Evolutionary conservation across 768 basidiomycete species (phyloP).

Genomic region (Hemileccinum impolitum): DNA sequence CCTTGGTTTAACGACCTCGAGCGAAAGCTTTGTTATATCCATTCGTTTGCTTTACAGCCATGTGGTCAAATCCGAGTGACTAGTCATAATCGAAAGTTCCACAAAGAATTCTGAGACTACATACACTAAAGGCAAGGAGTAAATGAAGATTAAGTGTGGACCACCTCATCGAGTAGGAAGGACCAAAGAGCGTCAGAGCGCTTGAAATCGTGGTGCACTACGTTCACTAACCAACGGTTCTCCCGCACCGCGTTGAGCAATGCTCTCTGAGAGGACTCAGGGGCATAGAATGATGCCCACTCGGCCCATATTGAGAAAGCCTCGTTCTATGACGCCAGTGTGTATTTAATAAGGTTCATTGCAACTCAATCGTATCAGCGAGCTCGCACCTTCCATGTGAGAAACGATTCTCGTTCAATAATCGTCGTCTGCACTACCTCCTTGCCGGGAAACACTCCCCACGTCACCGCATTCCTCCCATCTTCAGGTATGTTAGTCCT

Average conservation of each 20-base stretch:
- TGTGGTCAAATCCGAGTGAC: too few species aligned
- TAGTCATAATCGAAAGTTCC: too few species aligned
- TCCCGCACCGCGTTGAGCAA: conserved; percentile 71
- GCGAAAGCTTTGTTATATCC: too few species aligned
- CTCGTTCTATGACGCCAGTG: conserved; percentile 63
- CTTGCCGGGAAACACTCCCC: conserved; percentile 97
- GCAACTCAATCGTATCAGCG: neutral
- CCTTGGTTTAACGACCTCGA: too few species aligned
- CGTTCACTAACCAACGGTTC: conserved; percentile 84
- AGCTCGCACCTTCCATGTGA: conserved; percentile 86
- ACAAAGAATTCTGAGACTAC: too few species aligned
- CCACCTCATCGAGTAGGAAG: conserved; percentile 56
- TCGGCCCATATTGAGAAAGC: conserved; percentile 95
- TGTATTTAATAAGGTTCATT: neutral
- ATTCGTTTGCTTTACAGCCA: too few species aligned
- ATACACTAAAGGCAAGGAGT: too few species aligned
- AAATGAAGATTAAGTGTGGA: neutral
- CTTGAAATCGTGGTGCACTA: conserved; percentile 94
- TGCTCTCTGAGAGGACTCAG: conserved; percentile 64
- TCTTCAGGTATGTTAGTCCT: conserved; percentile 75
- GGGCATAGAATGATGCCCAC: conserved; percentile 87
- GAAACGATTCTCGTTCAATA: conserved; percentile 91
- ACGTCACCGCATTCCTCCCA: conserved; percentile 92
- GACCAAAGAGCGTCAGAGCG: conserved; percentile 74
- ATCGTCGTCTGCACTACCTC: conserved; percentile 96